These are phyloP conservation scores for Populus ilicifolia DNA, from an alignment of 345 rosid species.

Conservation along the genomic window DNA sequence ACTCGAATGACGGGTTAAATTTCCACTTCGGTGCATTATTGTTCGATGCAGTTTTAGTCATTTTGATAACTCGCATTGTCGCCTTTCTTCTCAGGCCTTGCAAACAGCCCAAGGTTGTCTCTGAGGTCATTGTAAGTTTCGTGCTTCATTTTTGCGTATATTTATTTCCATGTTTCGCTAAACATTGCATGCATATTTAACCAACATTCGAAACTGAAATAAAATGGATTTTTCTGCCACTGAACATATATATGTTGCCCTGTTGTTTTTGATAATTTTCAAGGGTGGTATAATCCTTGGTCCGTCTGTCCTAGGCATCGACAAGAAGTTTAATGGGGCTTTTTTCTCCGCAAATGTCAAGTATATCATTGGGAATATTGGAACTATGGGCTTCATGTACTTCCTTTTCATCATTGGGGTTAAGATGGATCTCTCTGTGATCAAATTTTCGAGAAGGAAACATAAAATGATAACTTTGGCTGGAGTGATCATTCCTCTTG, in stretches of 20 bases:
- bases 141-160: not conserved
- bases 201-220: not conserved
- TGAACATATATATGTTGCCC: no score
- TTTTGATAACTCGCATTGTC: constrained; percentile 19
- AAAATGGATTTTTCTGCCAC: not conserved
- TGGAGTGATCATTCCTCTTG: constrained; percentile 10
- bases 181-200: no score
- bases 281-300: constrained; percentile 80
- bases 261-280: not conserved
- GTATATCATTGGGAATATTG: constrained; percentile 49
- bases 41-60: no score
- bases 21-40: no score
- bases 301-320: constrained; percentile 63
- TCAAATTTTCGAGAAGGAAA: constrained; percentile 14
- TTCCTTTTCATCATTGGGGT: constrained; percentile 23
- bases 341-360: constrained; percentile 42
- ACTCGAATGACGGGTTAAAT: no score
- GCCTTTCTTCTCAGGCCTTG: constrained; percentile 65
- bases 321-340: constrained; percentile 21
- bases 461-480: not conserved
- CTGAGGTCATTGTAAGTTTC: constrained; percentile 61
- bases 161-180: not conserved
- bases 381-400: constrained; percentile 20
- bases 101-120: constrained; percentile 62
- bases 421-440: constrained; percentile 14